Evolutionary conservation across 2,329 filamentous ascomycete genomes (phyloP), one percentile per base, ranked within the genome.

Genomic region (Pseudogymnoascus sp.): DNA sequence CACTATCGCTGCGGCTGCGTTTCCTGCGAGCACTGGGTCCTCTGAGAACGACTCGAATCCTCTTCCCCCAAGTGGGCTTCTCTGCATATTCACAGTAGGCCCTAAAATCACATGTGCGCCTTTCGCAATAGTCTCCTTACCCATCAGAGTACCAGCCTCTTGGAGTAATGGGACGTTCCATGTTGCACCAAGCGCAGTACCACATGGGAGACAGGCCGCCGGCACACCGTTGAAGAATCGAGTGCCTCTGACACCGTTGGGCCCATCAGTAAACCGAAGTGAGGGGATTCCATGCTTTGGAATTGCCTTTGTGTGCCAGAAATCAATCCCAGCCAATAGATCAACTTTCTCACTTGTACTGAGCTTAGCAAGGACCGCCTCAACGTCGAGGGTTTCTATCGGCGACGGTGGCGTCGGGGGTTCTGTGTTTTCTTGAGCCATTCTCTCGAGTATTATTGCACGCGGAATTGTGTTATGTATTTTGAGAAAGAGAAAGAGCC

Each of bases 41-140:
- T 81, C 77, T 11, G 76, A 78, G 64, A 78, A 80, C 15, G 75
- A 77, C 66, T 81, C 79, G 64, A 80, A 80, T 53, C 76, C 78
- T 19, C 79, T 75, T 1, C 78, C 79, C 10, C 78, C 78, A 0
- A 81, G 73, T 0, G 78, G 79, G 5, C 75, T 74, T 3, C 78
- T 74, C 38, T 79, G 77, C 26, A 80, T 79, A 68, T 76, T 80
- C n/a, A 81, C 76, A 0, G 79, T 82, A 0, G 89, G 89, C 0
- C 87, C 89, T 4, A 92, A 78, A 67, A 88, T 82, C 9, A 89
- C 82, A 69, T 91, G 87, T 7, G 88, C 82, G 61, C 86, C 87
- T 74, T 92, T 92, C 62, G 75, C 82, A 64, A 79, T 80, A 69
- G 86, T 82, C 71, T 90, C 87, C 61, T 79, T 75, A 7, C 84